Evolutionary conservation across 371 early-diverging fungal species (phyloP), one percentile per base, ranked within the genome.

Genomic region (Mucor saturninus): DNA sequence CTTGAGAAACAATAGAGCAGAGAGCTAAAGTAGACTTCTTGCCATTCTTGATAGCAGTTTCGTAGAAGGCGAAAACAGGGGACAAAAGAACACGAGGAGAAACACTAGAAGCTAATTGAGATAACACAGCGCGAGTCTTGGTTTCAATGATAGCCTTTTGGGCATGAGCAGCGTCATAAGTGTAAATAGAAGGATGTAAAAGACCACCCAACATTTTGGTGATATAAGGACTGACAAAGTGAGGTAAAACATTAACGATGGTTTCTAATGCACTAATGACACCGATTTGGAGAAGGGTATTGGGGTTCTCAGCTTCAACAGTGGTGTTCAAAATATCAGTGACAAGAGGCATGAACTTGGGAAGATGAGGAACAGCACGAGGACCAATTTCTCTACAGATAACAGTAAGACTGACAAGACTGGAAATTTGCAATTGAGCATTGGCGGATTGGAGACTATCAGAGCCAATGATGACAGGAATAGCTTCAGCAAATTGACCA

Each of bases 151-250:
- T 67, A 1, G 62, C 73, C 49, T 74, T 77, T 54, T 84, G 80
- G 9, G 68, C 56, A 61, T 83, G 80, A 2, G 57, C 58, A 10
- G 55, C 56, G 38, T 81, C 80, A 46, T 69, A 83, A 53, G 76
- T 62, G 37, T 78, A 79, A 53, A 88, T 69, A 28, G 84, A 74
- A 26, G 89, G 84, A 65, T 84, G 84, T 45, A 92, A 61, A 4
- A 84, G 75, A 29, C 73, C 70, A 31, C 67, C 54, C 15, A 93
- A 72, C 29, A 92, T 75, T 61, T 86, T 79, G 50, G 79, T 69
- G 30, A 93, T 68, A 59, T 91, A 95, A 4, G 95, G 92, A 64
- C 91, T 89, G 65, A 95, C 70, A 72, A 97, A 97, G 63, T 91
- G 89, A 28, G 95, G 89, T 69, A 95, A 69, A 46, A 84, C 85